Percentiles rank a stretch among this genome's conserved stretches.
These are phyloP conservation scores for Cicer judaicum DNA, from an alignment of 306 rosid genomes.

Conservation along the genomic window DNA sequence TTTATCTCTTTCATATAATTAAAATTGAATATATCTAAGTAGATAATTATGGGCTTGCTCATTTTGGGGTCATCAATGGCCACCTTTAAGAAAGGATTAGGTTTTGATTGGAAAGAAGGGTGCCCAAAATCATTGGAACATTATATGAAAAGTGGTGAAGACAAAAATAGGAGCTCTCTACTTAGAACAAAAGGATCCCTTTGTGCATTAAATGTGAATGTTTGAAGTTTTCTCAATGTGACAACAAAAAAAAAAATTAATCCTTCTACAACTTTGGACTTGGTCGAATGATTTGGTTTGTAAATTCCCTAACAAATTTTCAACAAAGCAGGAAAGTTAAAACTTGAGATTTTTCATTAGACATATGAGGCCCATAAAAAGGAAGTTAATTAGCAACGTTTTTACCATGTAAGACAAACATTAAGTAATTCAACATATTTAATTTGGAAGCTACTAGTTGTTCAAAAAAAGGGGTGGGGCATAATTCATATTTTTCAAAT, in stretches of 20 bases:
- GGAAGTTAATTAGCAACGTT: conserved; percentile 21
- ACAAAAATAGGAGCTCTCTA: conserved; percentile 58
- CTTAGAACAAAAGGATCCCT: conserved; percentile 77
- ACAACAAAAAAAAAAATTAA: conserved; percentile 39
- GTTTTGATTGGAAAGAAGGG: conserved; percentile 52
- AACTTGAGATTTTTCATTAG: conserved; percentile 50
- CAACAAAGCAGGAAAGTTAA: conserved; percentile 78
- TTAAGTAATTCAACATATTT: conserved; percentile 13
- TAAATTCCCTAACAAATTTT: conserved; percentile 64
- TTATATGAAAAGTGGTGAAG: conserved; percentile 55
- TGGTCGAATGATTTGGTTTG: conserved; percentile 67
- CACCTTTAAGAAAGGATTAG: conserved; percentile 48
- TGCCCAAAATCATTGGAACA: conserved; percentile 75
- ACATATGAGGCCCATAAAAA: conserved; percentile 59
- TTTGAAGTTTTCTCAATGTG: conserved; percentile 46
- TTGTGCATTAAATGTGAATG: conserved; percentile 54
- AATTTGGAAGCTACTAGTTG: not conserved
- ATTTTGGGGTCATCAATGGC: conserved; percentile 55
- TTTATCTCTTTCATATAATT: conserved; percentile 40
- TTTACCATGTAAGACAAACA: conserved; percentile 40
- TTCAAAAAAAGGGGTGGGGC: not conserved
- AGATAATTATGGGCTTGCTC: conserved; percentile 52
- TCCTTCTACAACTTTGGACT: conserved; percentile 51
- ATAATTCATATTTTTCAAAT: conserved; percentile 31
- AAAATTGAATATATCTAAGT: conserved; percentile 43